Evolutionary conservation across 169 alveolate genomes (phyloP).

Genomic region (Cryptosporidium muris): DNA sequence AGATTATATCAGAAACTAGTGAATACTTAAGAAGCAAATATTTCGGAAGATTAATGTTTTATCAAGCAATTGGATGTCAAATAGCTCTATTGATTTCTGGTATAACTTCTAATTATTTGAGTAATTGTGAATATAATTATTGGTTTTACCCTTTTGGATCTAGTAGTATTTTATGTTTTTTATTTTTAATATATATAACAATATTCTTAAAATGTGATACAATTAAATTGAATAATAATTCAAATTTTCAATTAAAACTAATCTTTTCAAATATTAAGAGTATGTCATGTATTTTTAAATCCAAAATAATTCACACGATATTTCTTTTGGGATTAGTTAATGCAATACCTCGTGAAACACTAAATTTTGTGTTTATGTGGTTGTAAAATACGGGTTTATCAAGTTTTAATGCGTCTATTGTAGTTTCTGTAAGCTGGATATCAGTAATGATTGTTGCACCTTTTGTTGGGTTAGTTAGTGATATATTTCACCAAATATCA

Average conservation of each 20-base stretch:
- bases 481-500: conserved; percentile 25
- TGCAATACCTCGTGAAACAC: conserved; percentile 64
- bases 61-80: conserved; percentile 50
- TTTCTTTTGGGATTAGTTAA: conserved; percentile 57
- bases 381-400: conserved; percentile 55
- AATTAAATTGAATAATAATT: background rate
- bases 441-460: conserved; percentile 58
- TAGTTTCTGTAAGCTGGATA: conserved; percentile 64
- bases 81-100: conserved; percentile 36
- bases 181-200: conserved; percentile 5
- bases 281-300: conserved; percentile 20
- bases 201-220: background rate
- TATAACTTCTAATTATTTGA: background rate
- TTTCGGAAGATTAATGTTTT: conserved; percentile 58
- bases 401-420: conserved; percentile 29
- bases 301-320: conserved; percentile 15
- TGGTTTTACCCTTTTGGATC: conserved; percentile 53
- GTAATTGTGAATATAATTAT: conserved; percentile 2
- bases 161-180: conserved; percentile 24
- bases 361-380: conserved; percentile 63
- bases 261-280: conserved; percentile 7
- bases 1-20: conserved; percentile 19
- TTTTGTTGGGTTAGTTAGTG: conserved; percentile 54
- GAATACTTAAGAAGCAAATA: conserved; percentile 31
- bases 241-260: background rate